Conservation (phyloP, 306 rosid species). For the Quercus gilva region DNA sequence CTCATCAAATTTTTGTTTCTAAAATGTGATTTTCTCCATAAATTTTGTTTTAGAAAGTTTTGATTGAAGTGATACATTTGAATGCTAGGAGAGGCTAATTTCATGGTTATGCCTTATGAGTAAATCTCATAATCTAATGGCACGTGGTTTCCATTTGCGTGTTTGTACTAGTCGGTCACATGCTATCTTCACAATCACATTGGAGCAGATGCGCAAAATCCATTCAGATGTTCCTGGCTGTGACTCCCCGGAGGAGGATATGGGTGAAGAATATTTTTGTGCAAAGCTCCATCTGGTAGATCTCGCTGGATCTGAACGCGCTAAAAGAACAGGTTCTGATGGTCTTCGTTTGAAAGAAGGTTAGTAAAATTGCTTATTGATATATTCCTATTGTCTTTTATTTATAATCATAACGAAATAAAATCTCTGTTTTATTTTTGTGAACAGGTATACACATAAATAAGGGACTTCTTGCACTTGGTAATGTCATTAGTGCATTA, state of each 20-base stretch:
- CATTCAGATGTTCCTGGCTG: slow-evolving; percentile 49
- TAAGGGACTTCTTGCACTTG: slow-evolving; percentile 88
- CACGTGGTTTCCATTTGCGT: slow-evolving; percentile 22
- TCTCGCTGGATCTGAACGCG: slow-evolving; percentile 92
- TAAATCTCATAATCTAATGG: slow-evolving; percentile 28
- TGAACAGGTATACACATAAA: slow-evolving; percentile 76
- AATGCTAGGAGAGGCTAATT: slow-evolving; percentile 8
- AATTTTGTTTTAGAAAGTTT: not conserved
- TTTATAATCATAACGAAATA: slow-evolving; percentile 6
- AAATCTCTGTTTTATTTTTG: slow-evolving; percentile 3
- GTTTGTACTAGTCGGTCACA: slow-evolving; percentile 71
- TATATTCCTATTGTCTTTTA: slow-evolving; percentile 4
- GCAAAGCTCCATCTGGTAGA: slow-evolving; percentile 88
- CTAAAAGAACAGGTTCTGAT: slow-evolving; percentile 80
- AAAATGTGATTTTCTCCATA: not conserved
- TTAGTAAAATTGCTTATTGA: slow-evolving; percentile 21
- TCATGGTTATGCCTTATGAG: slow-evolving; percentile 13
- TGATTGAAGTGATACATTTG: slow-evolving; percentile 17
- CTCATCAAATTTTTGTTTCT: not conserved
- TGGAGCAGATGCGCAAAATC: slow-evolving; percentile 76
- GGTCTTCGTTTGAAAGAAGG: slow-evolving; percentile 83
- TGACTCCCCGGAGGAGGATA: slow-evolving; percentile 65
- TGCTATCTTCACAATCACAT: slow-evolving; percentile 86
- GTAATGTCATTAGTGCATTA: slow-evolving; percentile 80
- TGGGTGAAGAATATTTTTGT: slow-evolving; percentile 82